Evolutionary conservation across 345 rosid species (phyloP), one percentile per base, ranked within the genome.

Genomic region (Lepidium africanum): DNA sequence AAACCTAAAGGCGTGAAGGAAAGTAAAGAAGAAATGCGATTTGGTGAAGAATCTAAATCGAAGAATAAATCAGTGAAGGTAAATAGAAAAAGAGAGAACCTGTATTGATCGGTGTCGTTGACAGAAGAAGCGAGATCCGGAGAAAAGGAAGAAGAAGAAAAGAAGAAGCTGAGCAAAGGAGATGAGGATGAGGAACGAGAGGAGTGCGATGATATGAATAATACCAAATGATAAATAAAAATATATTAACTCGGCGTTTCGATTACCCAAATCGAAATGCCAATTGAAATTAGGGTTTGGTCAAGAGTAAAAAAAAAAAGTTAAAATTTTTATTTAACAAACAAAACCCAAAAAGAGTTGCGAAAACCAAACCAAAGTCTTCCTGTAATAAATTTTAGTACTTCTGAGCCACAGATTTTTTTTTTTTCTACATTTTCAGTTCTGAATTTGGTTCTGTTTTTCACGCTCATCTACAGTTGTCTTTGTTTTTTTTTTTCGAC

Each of bases 181-280:
- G 63, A 63, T 14, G 76, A 65, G 70, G 77, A 73, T 66, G 67
- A 73, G 77, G 27, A 65, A 66, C 62, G 72, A 65, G 67, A 59
- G 67, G 72, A 59, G 76, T 71, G 69, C 69, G 67, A 59, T 43
- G 60, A 7, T 46, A 46, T 47, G 70, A 70, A 70, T 50, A 6
- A 16, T 33, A 66, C 59, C 6, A 60, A 49, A 46, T 8, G 14
- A 38, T 13, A 25, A n/a, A 40, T 21, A n/a, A 36, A 43, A 21
- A 33, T 11, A 50, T 12, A 50, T 38, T 38, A 58, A 53, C 69
- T 62, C 75, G 62, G 60, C 76, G 76, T 57, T 73, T 65, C 71
- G 54, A 73, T 40, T 73, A 67, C 71, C 71, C 71, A 58, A 65
- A 73, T 65, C 55, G 39, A 71, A 35, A 15, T 33, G 14, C n/a